Conservation (phyloP, 129 eudicot species). For the Arctium minus region DNA sequence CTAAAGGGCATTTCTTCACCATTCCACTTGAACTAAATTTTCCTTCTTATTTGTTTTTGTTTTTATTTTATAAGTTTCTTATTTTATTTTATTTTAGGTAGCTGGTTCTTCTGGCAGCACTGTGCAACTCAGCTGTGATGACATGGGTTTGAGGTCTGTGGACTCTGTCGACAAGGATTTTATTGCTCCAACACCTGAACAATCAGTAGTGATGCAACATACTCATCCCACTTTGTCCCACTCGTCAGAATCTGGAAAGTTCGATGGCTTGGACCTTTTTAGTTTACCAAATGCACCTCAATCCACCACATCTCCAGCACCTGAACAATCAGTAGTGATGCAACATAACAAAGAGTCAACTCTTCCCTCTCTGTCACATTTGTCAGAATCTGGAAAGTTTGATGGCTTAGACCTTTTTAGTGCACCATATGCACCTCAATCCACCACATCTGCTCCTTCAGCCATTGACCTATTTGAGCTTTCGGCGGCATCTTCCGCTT, state of each 20-base stretch:
- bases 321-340: constrained; percentile 22
- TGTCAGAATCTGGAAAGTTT: constrained; percentile 22
- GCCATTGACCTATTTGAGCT: constrained; percentile 46
- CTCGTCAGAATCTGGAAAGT: constrained; percentile 29
- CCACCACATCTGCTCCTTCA: constrained; percentile 34
- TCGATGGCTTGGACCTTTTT: constrained; percentile 55
- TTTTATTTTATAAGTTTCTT: neutral
- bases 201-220: constrained; percentile 13
- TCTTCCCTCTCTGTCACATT: constrained; percentile 28
- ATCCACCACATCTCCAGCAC: constrained; percentile 25
- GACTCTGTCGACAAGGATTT: constrained; percentile 29
- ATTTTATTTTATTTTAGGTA: constrained; percentile 35
- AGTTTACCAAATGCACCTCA: constrained; percentile 38
- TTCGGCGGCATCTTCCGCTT: constrained; percentile 36
- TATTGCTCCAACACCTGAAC: constrained; percentile 23
- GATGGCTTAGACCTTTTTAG: constrained; percentile 44
- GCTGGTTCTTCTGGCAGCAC: constrained; percentile 46
- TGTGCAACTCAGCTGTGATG: constrained; percentile 44
- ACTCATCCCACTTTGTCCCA: constrained; percentile 28
- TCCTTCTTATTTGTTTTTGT: too few species aligned
- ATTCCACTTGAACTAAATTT: neutral
- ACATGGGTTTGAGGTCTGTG: constrained; percentile 42
- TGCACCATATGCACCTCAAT: constrained; percentile 41
- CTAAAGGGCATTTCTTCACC: neutral
- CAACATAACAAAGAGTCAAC: constrained; percentile 17